Base-by-base conservation (phyloP, 352 stramenopile genomes). In the Phytophthora pisi region DNA sequence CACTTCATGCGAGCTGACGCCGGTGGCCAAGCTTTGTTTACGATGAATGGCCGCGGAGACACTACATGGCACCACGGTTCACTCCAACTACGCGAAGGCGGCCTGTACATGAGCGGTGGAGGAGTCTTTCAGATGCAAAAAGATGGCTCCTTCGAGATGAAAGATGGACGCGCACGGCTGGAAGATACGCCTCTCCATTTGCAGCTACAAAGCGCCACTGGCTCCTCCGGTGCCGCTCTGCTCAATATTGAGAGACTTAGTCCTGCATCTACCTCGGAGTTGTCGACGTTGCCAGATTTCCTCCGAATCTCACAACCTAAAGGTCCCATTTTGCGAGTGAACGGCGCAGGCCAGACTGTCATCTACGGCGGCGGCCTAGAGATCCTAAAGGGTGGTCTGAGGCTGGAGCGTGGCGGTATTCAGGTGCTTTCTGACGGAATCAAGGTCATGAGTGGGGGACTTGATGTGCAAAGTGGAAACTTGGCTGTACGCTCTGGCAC, bases 1-100 rank as follows among this genome's bases (percentile, higher is more conserved):
- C 82, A 94, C 40, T 58, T 94, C 26, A 79, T 92, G 51, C 88
- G 90, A 30, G 84, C 77, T 5, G 80, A 92, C 11, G 77, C 84
- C 0, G 68, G 51, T 9, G 74, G 77, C 1, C 58, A 61, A 61
- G 74, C 81, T 0, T 60, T 92, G 13, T 88, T 94, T 53, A 91
- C 77, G 0, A 79, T 94, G 64, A 77, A 90, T 38, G 86, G 86
- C 6, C 75, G 84, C 10, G 84, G 82, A 11, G 79, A 91, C 47
- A 76, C 64, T 26, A 64, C 56, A 8, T 73, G 68, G 68, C 68
- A 76, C 20, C 55, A 66, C 31, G 68, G 68, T 0, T 72, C 68
- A 18, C 36, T 75, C 20, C 54, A 72, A 51, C 24, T 75, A 6
- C 64, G 68, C 4, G 50, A 73, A 51, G 68, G 64, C 2, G 59